Evolutionary conservation across 768 basidiomycete genomes (phyloP).

Genomic region (Mycena haematopus): DNA sequence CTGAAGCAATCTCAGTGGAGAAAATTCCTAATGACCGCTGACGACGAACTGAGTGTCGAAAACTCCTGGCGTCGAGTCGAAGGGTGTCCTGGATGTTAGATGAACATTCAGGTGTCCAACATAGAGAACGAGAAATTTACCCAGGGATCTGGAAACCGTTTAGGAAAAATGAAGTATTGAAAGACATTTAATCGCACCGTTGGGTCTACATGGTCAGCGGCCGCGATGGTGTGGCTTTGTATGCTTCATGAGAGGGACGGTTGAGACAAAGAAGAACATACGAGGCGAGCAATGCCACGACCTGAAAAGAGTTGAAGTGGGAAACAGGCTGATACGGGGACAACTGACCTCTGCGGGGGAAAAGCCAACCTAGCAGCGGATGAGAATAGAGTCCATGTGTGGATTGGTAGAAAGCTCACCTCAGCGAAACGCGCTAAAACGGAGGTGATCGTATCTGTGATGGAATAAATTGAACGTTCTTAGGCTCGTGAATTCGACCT

Average conservation of each 20-base stretch:
- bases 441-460: constrained; percentile 36
- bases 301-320: not conserved
- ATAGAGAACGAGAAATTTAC: constrained; percentile 5
- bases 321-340: not conserved
- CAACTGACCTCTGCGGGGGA: constrained; percentile 43
- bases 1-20: not conserved
- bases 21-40: not conserved
- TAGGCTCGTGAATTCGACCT: not conserved
- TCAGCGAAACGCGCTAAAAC: constrained; percentile 44
- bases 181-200: constrained; percentile 10
- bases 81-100: constrained; percentile 40
- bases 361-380: constrained; percentile 36
- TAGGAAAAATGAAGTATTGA: constrained; percentile 14
- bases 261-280: constrained; percentile 14
- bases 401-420: no score
- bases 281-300: constrained; percentile 41
- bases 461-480: no score
- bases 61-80: constrained; percentile 51
- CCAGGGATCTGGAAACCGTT: constrained; percentile 25
- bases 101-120: constrained; percentile 25
- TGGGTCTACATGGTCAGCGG: constrained; percentile 41
- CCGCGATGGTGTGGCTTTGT: constrained; percentile 35
- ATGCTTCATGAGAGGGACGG: not conserved
- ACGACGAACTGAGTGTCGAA: constrained; percentile 48
- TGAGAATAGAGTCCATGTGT: no score